Evolutionary conservation across 352 stramenopile species (phyloP).

Genomic region (Globisporangium abappressorium): DNA sequence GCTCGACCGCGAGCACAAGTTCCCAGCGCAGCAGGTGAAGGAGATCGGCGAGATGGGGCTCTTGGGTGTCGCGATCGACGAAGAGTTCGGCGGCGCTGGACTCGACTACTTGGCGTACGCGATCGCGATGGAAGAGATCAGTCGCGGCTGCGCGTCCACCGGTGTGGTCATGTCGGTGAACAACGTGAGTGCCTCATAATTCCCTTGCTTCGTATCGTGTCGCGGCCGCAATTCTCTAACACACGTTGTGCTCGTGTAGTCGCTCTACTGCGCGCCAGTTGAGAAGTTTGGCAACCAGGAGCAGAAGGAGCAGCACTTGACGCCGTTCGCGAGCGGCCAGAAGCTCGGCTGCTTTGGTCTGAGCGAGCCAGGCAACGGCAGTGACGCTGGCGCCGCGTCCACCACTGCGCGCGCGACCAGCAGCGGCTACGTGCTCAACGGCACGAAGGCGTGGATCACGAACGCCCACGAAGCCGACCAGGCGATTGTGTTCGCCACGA

Average conservation of each 20-base stretch:
- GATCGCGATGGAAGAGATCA: conserved; percentile 98
- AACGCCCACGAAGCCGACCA: conserved; percentile 93
- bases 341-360: conserved; percentile 96
- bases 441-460: conserved; percentile 97
- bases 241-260: conserved; percentile 56
- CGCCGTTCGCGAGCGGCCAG: conserved; percentile 87
- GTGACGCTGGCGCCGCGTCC: conserved; percentile 91
- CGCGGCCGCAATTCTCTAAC: not conserved
- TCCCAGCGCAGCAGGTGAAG: conserved; percentile 78
- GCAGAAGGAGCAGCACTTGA: conserved; percentile 90
- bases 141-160: conserved; percentile 92
- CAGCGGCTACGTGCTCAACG: conserved; percentile 94
- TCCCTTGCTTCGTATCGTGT: not conserved
- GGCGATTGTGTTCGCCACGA: conserved; percentile 97
- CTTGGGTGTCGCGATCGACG: conserved; percentile 93
- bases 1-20: conserved; percentile 89
- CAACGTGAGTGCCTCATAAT: conserved; percentile 35
- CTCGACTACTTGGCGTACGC: conserved; percentile 96
- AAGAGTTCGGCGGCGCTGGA: conserved; percentile 88
- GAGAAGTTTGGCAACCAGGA: conserved; percentile 91
- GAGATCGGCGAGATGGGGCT: conserved; percentile 92
- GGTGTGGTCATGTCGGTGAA: conserved; percentile 97
- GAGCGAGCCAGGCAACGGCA: conserved; percentile 92
- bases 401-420: conserved; percentile 88
- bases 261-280: conserved; percentile 94